Evolutionary conservation across 2,329 filamentous ascomycete genomes (phyloP), one percentile per base, ranked within the genome.

Genomic region (Paracamarosporium sp.): DNA sequence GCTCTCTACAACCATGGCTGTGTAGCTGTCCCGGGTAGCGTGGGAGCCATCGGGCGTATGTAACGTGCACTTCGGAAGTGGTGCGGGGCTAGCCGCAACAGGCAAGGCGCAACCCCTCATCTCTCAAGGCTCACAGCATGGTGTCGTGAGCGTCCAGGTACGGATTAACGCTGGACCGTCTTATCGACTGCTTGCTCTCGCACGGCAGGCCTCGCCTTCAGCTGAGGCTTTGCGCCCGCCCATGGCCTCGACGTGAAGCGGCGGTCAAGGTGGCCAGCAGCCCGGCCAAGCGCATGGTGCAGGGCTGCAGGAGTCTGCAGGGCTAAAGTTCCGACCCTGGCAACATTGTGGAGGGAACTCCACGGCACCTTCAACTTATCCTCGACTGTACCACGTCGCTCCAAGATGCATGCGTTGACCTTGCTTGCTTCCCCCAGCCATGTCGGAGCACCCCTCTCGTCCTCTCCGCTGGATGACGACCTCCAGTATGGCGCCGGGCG

Each of bases 371-470:
- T 43, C 15, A 27, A 13, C 5, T 12, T 33, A 47, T 47, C 30
- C 28, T 6, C 44, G 22, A 27, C 33, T 38, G 46, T 36, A 50
- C 46, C 11, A 50, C 33, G 46, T 38, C 33, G 48, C 36, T 41
- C 48, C 36, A 51, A 51, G 35, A 51, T 51, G 48, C 48, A 51
- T n/a, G 35, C 5, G 25, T 36, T 20, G 27, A n/a, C 36, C 17
- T 8, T 30, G 25, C 24, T 51, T 51, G 36, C 36, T 22, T 12
- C 13, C 27, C 15, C n/a, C 9, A 15, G 25, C 27, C 25, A 43
- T 51, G 48, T 40, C 35, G 25, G 20, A 22, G 36, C n/a, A 25
- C 25, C 15, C 48, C 27, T 15, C 47, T 28, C 47, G 47, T 20
- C 33, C 47, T 2, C 47, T 50, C 12, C 33, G 47, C 24, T 50